Base-by-base conservation (phyloP, 306 rosid species). In the Prunus armeniaca region DNA sequence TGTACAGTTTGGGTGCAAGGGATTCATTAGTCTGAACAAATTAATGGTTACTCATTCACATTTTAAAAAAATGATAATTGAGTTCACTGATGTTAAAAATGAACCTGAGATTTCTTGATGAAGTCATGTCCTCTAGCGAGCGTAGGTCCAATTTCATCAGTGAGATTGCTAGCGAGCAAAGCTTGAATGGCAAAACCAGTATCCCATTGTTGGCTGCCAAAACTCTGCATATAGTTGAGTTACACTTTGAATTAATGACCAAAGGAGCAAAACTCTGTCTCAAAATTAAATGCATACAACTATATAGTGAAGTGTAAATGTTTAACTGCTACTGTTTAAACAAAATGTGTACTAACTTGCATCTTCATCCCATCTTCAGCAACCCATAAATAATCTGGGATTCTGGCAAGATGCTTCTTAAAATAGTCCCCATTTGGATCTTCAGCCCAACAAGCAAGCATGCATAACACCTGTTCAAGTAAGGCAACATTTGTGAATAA, bases 361-460 rank as follows among this genome's bases (percentile, higher is more conserved):
- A 92, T 85, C 49, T 87, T 84, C 83, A 92, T 88, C 79, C 97
- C 91, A 81, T 92, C 97, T 84, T 90, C 91, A 6, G 91, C 87
- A 69, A 92, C 60, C 97, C 96, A 92, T 18, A 90, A 25, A 65
- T 84, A 87, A 81, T 92, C 97, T 0, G 89, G 91, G 19, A 92
- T 64, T 56, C 97, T 86, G 1, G 90, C 95, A 38, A 91, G 88
- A 83, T 88, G 96, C 77, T 88, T 87, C 72, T 87, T 90, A 45
- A 86, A 90, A 71, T 85, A 83, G 74, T 87, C 93, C 64, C 91
- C 93, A n/a, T 90, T 71, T 18, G 97, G 91, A 81, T 92, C 91
- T 79, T 92, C 96, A 22, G 63, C 90, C 97, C 96, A 92, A 76
- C 97, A 92, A 49, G 90, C 88, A 55, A 92, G 89, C 96, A 90